Evolutionary conservation across 2,329 filamentous ascomycete genomes (phyloP), one percentile per base, ranked within the genome.

Genomic region (Beauveria caledonica): DNA sequence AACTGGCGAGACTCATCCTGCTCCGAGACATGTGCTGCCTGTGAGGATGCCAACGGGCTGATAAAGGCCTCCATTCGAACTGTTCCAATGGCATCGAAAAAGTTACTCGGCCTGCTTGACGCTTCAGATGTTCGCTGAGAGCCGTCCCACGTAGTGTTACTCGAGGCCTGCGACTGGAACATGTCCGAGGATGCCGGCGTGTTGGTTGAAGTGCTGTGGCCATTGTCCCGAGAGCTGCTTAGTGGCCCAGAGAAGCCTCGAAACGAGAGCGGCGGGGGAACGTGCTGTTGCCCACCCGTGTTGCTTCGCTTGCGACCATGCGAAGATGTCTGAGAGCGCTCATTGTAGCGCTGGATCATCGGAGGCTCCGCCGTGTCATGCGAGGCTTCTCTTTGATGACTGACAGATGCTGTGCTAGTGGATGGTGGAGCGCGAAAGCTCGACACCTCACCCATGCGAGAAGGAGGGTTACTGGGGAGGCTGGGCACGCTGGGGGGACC

Each of bases 21-120:
- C 58, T 80, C 76, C 0, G 77, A 74, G 46, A 76, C 72, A 13
- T 81, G 78, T 13, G 76, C 74, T 57, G 79, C 75, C 29, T 76
- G 74, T 2, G 75, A 75, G 63, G 79, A 77, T 1, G 81, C 77
- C 11, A 86, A 71, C 0, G 85, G 85, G 66, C 79, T 85, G 66
- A 99, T 95, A 72, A 97, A 99, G 0, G 94, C 94, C 73, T 97
- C 93, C 93, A 99, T 97, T 29, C 94, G 86, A 51, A 97, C 86
- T 2, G 92, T 97, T 1, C 92, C 92, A 61, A 95, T 87, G 1
- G 89, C 89, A 67, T 95, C 92, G 69, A 94, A 94, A 76, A 94
- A 92, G 71, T 86, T 85, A 61, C 76, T 76, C 0, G 77, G 74
- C 6, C 74, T 71, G 10, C 79, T 81, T 1, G 81, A 84, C 3